A percentile compares a stretch with the other conserved stretches of the same genome.
These are phyloP conservation scores for Silene uniflora DNA, from an alignment of 148 eudicot species.

Conservation along the genomic window DNA sequence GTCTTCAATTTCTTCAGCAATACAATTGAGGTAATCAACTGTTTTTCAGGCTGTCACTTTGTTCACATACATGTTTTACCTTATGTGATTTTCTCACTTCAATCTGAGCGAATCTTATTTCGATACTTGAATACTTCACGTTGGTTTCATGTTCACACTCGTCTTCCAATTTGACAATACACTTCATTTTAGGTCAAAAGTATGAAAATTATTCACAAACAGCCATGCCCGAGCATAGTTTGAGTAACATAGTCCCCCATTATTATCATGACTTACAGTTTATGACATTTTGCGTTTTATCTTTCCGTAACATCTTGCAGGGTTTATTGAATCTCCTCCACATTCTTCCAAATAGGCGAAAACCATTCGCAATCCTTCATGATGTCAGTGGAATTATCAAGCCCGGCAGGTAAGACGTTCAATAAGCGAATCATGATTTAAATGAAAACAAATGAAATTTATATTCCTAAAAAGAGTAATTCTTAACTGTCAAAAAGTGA, in stretches of 20 bases:
- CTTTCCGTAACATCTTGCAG: constrained; percentile 29
- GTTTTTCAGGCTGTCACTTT: not conserved
- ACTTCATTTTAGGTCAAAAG: not conserved
- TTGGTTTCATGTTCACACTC: not conserved
- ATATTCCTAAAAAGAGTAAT: not conserved
- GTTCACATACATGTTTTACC: not conserved
- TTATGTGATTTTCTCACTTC: not conserved
- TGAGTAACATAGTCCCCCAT: not conserved
- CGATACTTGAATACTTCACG: not conserved
- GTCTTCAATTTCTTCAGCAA: constrained; percentile 62
- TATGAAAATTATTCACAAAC: not conserved
- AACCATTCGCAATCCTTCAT: constrained; percentile 61
- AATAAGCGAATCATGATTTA: not conserved
- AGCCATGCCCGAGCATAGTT: not conserved
- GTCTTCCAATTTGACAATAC: not conserved
- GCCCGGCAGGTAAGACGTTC: constrained; percentile 66
- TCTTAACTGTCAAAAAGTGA: not conserved
- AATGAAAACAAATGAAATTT: not conserved
- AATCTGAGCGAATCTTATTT: not conserved
- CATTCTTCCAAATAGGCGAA: constrained; percentile 66
- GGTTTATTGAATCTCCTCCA: constrained; percentile 52
- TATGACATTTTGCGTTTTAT: not conserved
- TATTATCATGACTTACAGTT: constrained; percentile 2
- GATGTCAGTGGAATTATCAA: constrained; percentile 81
- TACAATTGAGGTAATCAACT: constrained; percentile 51